Conservation (phyloP, 352 stramenopile species). For the Pythium inflatum region DNA sequence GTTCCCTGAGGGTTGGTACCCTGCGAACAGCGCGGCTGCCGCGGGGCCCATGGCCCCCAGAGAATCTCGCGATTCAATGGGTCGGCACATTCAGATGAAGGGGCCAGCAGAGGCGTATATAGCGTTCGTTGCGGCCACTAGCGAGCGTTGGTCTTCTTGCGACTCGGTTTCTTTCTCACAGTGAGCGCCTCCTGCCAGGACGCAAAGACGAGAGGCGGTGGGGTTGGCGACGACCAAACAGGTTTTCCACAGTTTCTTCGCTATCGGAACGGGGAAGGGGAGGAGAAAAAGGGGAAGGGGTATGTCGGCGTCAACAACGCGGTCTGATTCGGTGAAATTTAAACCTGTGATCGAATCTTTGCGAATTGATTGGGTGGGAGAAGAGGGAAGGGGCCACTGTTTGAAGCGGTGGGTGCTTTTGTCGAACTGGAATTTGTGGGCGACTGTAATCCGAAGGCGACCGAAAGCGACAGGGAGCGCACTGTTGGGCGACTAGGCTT, state of each 20-base stretch:
- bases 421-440: conserved; percentile 3
- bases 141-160: conserved; percentile 10
- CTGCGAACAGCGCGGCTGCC: conserved; percentile 73
- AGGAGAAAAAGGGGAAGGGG: conserved; percentile 8
- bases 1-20: conserved; percentile 66
- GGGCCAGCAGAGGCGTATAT: conserved; percentile 21
- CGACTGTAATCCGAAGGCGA: conserved; percentile 31
- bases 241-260: conserved; percentile 18
- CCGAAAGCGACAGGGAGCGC: conserved; percentile 11
- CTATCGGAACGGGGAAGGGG: conserved; percentile 4
- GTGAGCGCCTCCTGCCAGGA: conserved; percentile 24
- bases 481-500: conserved; percentile 32
- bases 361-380: background rate
- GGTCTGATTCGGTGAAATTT: conserved; percentile 28
- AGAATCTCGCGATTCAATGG: conserved; percentile 85
- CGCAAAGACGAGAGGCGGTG: conserved; percentile 26
- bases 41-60: conserved; percentile 76
- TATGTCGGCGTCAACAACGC: background rate
- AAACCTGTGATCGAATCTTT: background rate
- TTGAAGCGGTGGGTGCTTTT: conserved; percentile 9
- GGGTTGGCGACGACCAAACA: background rate
- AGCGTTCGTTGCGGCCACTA: conserved; percentile 30
- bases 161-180: conserved; percentile 39
- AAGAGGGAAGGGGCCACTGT: background rate
- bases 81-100: conserved; percentile 67